Conservation (phyloP, 2,329 filamentous ascomycete species). For the Fusarium sp. region DNA sequence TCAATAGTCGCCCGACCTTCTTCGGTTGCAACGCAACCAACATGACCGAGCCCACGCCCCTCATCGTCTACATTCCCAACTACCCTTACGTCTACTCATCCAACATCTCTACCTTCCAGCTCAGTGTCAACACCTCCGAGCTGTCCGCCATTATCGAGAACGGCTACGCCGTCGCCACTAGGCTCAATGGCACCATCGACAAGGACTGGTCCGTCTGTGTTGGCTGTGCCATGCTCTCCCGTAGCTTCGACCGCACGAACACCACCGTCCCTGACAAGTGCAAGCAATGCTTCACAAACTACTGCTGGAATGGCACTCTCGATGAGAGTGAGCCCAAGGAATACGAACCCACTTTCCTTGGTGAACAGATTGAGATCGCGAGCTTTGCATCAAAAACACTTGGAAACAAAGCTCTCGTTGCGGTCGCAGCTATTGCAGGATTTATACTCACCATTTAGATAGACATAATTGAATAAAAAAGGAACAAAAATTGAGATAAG, state of each 20-base stretch:
- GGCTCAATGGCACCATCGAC: constrained; percentile 84
- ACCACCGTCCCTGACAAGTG: constrained; percentile 81
- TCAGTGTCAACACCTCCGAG: constrained; percentile 73
- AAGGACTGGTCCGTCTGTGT: constrained; percentile 85
- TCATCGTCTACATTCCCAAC: constrained; percentile 88
- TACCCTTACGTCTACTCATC: constrained; percentile 82
- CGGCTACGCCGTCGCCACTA: constrained; percentile 86
- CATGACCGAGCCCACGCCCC: constrained; percentile 70
- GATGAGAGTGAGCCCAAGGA: constrained; percentile 54
- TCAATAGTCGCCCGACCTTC: constrained; percentile 74
- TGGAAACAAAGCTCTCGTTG: constrained; percentile 32
- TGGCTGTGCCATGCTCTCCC: constrained; percentile 86
- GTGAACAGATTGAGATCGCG: constrained; percentile 48
- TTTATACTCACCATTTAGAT: constrained; percentile 41
- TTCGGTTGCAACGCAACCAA: constrained; percentile 74
- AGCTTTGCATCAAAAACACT: constrained; percentile 41
- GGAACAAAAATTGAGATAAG: background rate
- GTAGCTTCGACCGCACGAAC: constrained; percentile 80
- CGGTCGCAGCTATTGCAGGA: constrained; percentile 37
- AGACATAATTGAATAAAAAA: background rate
- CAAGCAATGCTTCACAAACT: constrained; percentile 80
- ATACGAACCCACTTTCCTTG: constrained; percentile 51
- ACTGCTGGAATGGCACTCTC: constrained; percentile 93
- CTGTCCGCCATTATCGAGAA: constrained; percentile 89
- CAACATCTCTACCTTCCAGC: constrained; percentile 85